phyloP scores from a whole-genome alignment of 768 basidiomycete genomes.

The Neoboletus subvelutipes region DNA sequence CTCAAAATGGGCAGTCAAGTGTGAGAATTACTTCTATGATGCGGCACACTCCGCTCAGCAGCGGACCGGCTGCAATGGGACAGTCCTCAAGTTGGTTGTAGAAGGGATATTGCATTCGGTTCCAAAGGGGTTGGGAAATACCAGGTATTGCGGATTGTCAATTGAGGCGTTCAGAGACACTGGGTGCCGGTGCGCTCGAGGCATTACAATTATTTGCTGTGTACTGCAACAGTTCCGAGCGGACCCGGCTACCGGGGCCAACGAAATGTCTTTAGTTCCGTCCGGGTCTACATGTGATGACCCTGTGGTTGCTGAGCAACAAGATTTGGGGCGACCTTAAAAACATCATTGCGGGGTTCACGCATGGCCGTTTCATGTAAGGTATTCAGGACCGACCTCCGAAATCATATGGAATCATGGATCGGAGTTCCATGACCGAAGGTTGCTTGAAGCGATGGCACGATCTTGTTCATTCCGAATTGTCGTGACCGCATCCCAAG shows the following conservation, averaged over 20 bases:
- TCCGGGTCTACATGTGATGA: constrained; percentile 1
- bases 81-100: background rate
- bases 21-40: background rate
- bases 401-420: background rate
- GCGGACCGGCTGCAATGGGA: background rate
- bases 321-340: background rate
- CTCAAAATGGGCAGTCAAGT: background rate
- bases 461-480: background rate
- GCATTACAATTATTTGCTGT: background rate
- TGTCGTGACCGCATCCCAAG: background rate
- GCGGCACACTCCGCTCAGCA: background rate
- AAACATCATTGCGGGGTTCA: constrained; percentile 7
- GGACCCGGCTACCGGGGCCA: background rate
- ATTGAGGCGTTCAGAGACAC: background rate
- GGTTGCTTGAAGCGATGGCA: background rate
- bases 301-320: background rate
- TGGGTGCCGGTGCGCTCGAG: background rate
- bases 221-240: background rate
- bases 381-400: constrained; percentile 10
- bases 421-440: background rate
- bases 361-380: background rate
- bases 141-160: background rate
- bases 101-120: background rate
- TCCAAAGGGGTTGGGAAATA: background rate
- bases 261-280: background rate